These are phyloP conservation scores for Paraglomus brasilianum DNA, from an alignment of 192 early-diverging fungal species.

Conservation along the genomic window DNA sequence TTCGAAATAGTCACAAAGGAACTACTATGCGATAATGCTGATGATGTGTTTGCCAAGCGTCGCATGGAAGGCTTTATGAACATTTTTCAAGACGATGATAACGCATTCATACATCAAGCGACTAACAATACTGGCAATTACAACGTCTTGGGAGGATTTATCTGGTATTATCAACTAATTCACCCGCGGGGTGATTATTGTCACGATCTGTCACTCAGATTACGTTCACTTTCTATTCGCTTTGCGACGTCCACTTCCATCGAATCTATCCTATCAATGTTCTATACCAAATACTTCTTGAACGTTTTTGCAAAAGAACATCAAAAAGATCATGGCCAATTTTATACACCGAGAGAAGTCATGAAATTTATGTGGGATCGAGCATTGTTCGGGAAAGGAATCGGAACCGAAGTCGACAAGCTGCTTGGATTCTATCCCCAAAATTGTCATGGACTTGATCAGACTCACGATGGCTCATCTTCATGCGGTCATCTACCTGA, in stretches of 20 bases:
- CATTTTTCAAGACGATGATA: slow-evolving; percentile 29
- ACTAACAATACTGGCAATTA: background rate
- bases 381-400: slow-evolving; percentile 28
- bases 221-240: slow-evolving; percentile 1
- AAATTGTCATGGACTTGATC: background rate
- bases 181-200: background rate
- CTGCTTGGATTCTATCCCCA: no score
- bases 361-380: slow-evolving; percentile 59
- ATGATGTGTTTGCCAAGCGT: background rate
- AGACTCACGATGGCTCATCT: background rate
- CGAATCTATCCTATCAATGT: slow-evolving; percentile 29
- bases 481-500: slow-evolving; percentile 10
- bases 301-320: slow-evolving; percentile 48
- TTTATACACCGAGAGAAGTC: slow-evolving; percentile 54
- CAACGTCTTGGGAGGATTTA: slow-evolving; percentile 17
- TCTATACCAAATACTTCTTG: slow-evolving; percentile 54
- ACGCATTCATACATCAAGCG: background rate
- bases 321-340: slow-evolving; percentile 66
- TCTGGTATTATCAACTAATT: slow-evolving; percentile 19
- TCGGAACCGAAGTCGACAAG: no score
- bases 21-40: slow-evolving; percentile 6
- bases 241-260: slow-evolving; percentile 11
- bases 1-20: slow-evolving; percentile 27
- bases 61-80: slow-evolving; percentile 21
- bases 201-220: background rate